These are phyloP conservation scores for Dimocarpus longan DNA, from an alignment of 345 rosid species.

Conservation along the genomic window DNA sequence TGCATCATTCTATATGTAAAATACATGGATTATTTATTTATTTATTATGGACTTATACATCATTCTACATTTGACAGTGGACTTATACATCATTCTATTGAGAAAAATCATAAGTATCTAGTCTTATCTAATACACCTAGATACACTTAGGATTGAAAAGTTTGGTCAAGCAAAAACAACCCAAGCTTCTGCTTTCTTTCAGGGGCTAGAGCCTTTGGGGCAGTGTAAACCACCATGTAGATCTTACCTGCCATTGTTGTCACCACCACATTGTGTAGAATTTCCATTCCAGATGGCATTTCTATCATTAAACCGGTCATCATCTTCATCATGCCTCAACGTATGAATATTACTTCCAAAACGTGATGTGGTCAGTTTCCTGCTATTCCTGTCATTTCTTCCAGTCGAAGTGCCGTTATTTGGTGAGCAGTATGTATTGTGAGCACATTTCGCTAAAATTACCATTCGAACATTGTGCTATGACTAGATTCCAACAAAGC, in stretches of 20 bases:
- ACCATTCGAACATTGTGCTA: neutral
- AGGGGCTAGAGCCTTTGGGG: neutral
- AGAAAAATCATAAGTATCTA: no score
- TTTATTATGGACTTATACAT: no score
- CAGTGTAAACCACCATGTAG: neutral
- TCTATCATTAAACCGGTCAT: conserved; percentile 50
- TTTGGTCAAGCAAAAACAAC: no score
- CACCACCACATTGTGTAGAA: conserved; percentile 79
- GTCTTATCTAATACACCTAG: no score
- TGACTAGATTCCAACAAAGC: neutral
- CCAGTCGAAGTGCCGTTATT: conserved; percentile 32
- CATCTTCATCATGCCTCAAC: conserved; percentile 72
- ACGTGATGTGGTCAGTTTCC: conserved; percentile 48
- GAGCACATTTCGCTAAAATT: neutral
- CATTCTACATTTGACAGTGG: no score
- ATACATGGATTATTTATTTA: no score
- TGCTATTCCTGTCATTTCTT: conserved; percentile 40
- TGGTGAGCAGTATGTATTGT: neutral
- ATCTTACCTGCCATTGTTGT: conserved; percentile 39
- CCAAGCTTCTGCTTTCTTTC: neutral
- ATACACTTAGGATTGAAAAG: no score
- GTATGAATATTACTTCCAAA: conserved; percentile 81
- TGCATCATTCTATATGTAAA: no score
- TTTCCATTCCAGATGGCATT: conserved; percentile 92
- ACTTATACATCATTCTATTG: no score